These are phyloP conservation scores for Penicillium mononematosum DNA, from an alignment of 495 filamentous ascomycete species.

Conservation along the genomic window DNA sequence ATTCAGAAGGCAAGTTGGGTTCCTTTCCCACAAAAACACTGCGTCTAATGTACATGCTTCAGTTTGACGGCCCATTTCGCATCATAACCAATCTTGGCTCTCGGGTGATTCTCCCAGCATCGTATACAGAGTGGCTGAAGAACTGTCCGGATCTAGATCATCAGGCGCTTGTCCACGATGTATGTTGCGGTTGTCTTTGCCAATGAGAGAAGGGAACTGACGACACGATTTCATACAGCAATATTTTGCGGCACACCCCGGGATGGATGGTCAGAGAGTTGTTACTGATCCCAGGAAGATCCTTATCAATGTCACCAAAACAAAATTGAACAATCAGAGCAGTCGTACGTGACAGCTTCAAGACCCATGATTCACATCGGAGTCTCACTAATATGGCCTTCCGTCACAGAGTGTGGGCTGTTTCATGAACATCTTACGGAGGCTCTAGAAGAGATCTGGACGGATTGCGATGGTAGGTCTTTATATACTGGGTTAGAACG, in stretches of 20 bases:
- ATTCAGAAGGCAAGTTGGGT: not conserved
- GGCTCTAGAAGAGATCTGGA: not conserved
- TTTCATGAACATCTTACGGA: constrained; percentile 3
- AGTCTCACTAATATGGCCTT: not conserved
- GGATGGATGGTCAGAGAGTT: constrained; percentile 13
- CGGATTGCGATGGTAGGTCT: not conserved
- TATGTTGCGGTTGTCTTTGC: not conserved
- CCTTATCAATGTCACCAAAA: constrained; percentile 11
- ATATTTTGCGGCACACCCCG: constrained; percentile 15
- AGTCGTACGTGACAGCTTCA: constrained; percentile 11
- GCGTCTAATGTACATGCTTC: not conserved
- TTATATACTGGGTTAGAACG: no score
- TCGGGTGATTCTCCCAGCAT: constrained; percentile 14
- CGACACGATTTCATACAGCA: constrained; percentile 9
- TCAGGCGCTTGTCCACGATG: constrained; percentile 12
- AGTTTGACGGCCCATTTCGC: constrained; percentile 18
- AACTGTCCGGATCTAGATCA: constrained; percentile 15
- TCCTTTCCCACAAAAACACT: not conserved
- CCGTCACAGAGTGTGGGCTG: not conserved
- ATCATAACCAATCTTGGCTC: constrained; percentile 14
- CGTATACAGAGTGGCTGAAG: constrained; percentile 16
- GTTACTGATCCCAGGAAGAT: constrained; percentile 11
- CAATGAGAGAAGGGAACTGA: not conserved
- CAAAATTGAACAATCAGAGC: constrained; percentile 15
- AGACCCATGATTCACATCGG: not conserved